These are phyloP conservation scores for Aureococcus anophagefferens DNA, from an alignment of 108 stramenopile genomes.

Conservation along the genomic window DNA sequence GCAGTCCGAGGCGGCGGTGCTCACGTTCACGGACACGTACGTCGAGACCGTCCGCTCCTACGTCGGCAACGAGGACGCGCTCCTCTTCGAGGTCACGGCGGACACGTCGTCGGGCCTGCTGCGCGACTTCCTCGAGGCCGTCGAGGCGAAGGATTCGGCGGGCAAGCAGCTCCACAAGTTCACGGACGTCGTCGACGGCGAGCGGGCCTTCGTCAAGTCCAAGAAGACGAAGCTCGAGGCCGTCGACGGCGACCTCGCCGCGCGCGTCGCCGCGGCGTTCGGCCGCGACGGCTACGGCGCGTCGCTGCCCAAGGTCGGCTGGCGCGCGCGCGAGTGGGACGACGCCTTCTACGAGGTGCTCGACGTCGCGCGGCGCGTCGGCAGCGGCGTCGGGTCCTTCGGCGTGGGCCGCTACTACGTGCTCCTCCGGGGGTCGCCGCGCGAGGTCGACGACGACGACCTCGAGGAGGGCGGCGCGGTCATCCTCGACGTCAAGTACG, in stretches of 20 bases:
- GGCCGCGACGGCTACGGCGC: conserved; percentile 44
- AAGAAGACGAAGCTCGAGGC: conserved; percentile 31
- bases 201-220: conserved; percentile 18
- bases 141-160: conserved; percentile 16
- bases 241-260: conserved; percentile 29
- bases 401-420: conserved; percentile 60
- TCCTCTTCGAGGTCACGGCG: conserved; percentile 40
- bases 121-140: conserved; percentile 38
- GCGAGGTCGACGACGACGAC: conserved; percentile 17
- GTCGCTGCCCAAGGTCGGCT: conserved; percentile 55
- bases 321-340: conserved; percentile 45
- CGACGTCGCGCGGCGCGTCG: conserved; percentile 47
- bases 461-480: conserved; percentile 16
- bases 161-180: conserved; percentile 43
- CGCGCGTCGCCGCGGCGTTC: conserved; percentile 34
- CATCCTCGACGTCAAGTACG: conserved; percentile 53
- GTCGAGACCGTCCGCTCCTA: conserved; percentile 37
- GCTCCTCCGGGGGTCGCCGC: conserved; percentile 41
- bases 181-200: conserved; percentile 32
- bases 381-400: conserved; percentile 44
- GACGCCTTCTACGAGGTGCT: conserved; percentile 39
- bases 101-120: conserved; percentile 34
- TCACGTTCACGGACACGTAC: conserved; percentile 44
- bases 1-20: conserved; percentile 25
- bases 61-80: conserved; percentile 39